phyloP scores from a whole-genome alignment of 495 filamentous ascomycete species.

The Aspergillus conjunctus region DNA sequence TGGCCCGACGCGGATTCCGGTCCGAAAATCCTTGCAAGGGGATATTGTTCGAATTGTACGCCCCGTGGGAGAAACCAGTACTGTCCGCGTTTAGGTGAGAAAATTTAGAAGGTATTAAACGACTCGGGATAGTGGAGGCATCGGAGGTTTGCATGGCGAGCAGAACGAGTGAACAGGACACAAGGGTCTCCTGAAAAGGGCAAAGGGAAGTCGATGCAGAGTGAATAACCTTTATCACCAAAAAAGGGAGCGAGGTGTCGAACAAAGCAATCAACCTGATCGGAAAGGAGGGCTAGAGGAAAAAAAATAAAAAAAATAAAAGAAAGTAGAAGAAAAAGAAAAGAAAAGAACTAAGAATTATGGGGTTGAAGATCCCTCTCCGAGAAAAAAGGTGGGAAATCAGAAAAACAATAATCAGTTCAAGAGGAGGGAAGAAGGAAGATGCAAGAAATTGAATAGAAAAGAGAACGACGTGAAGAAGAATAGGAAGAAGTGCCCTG shows the following conservation, averaged over 20 bases:
- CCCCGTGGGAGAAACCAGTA: slow-evolving; percentile 88
- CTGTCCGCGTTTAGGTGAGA: slow-evolving; percentile 66
- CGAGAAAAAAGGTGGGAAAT: slow-evolving; percentile 42
- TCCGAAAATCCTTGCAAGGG: slow-evolving; percentile 72
- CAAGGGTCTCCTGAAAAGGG: slow-evolving; percentile 68
- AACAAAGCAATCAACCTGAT: slow-evolving; percentile 24
- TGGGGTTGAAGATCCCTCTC: slow-evolving; percentile 33
- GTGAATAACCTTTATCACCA: slow-evolving; percentile 20
- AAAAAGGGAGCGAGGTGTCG: slow-evolving; percentile 12
- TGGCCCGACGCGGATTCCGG: slow-evolving; percentile 76
- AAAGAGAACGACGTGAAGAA: slow-evolving; percentile 26
- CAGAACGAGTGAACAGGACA: slow-evolving; percentile 56
- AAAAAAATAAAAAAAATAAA: slow-evolving; percentile 29
- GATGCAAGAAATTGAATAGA: slow-evolving; percentile 38
- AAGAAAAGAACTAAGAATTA: slow-evolving; percentile 38
- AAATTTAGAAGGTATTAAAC: slow-evolving; percentile 63
- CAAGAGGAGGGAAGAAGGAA: slow-evolving; percentile 34
- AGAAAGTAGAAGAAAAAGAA: slow-evolving; percentile 34
- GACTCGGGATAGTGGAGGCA: slow-evolving; percentile 57
- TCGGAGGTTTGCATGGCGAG: slow-evolving; percentile 86
- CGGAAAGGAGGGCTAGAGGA: slow-evolving; percentile 33
- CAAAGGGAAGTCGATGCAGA: slow-evolving; percentile 54
- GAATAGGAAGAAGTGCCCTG: slow-evolving; percentile 2
- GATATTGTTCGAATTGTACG: slow-evolving; percentile 78
- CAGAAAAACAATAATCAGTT: slow-evolving; percentile 10